Evolutionary conservation across 177 flowering plant species (phyloP), one percentile per base, ranked within the genome.

Genomic region (Vitis hybrid): DNA sequence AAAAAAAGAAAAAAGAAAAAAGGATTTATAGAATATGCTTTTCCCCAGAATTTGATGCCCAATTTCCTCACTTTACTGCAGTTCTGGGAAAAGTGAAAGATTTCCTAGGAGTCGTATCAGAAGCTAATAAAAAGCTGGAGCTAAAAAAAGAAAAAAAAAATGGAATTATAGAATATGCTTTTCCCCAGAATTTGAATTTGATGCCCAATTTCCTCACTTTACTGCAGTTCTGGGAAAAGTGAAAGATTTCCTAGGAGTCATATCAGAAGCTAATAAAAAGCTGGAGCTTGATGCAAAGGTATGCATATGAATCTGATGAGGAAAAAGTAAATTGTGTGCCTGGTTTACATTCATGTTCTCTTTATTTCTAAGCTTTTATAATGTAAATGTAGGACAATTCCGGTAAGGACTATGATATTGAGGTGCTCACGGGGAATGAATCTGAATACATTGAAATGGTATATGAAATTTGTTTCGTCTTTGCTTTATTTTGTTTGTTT

Each of bases 401-500:
- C 70, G 55, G 50, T 12, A 67, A 78, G 19, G 84, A 80, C 3
- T 87, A 76, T 80, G 92, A 92, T 64, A 89, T 94, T 65, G 97
- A 94, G 77, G 89, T 64, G 57, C 88, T 94, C 10, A 86, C 72
- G 2, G 97, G 93, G 64, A 79, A 87, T 63, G 87, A 79, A 75
- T 82, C 88, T 19, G 78, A 88, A 79, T 81, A 81, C 52, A 92
- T 94, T 60, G 93, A 94, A 86, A 85, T 94, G 98, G 97, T 91
- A 75, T 76, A 12, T 57, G 11, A 32, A 13, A 11, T 5, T 5
- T 18, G 13, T 21, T 11, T 57, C 52, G 52, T 3, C 18, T 48
- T 32, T 52, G 34, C 11, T 5, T 50, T 21, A 21, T 11, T 68
- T 45, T 2, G 52, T 55, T 3, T 9, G 4, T 10, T 14, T 62